Evolutionary conservation across 2,329 filamentous ascomycete species (phyloP).

Genomic region (Alternaria alternata): DNA sequence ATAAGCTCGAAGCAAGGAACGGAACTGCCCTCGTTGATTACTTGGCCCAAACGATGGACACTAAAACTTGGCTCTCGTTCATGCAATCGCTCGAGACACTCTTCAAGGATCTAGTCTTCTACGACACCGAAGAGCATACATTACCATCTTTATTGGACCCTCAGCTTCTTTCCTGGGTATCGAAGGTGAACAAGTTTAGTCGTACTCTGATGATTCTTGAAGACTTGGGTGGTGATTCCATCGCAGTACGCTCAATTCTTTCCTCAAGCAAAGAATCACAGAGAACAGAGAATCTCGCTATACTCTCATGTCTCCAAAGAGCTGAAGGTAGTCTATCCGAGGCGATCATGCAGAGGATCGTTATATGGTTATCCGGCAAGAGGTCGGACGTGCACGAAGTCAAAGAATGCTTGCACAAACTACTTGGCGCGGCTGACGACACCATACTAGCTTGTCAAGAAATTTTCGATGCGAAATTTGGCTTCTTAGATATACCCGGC

Average conservation of each 20-base stretch:
- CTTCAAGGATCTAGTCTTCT: slow-evolving; percentile 20
- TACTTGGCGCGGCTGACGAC: slow-evolving; percentile 22
- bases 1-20: background rate
- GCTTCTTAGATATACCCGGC: slow-evolving; percentile 22
- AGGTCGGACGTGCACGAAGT: slow-evolving; percentile 23
- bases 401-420: slow-evolving; percentile 17
- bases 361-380: slow-evolving; percentile 17
- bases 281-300: slow-evolving; percentile 18
- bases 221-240: slow-evolving; percentile 4
- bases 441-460: slow-evolving; percentile 30
- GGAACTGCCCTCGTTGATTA: slow-evolving; percentile 21
- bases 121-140: slow-evolving; percentile 15
- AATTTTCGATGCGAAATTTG: slow-evolving; percentile 33
- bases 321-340: slow-evolving; percentile 24
- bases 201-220: slow-evolving; percentile 33
- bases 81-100: slow-evolving; percentile 29
- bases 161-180: slow-evolving; percentile 8
- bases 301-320: slow-evolving; percentile 25
- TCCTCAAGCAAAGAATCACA: slow-evolving; percentile 16
- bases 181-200: slow-evolving; percentile 6
- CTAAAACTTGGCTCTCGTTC: slow-evolving; percentile 33
- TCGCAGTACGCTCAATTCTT: slow-evolving; percentile 28
- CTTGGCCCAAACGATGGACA: slow-evolving; percentile 26
- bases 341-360: slow-evolving; percentile 30
- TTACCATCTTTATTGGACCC: slow-evolving; percentile 14